phyloP scores from a whole-genome alignment of 2,329 filamentous ascomycete species.

The Gaeumannomyces tritici region DNA sequence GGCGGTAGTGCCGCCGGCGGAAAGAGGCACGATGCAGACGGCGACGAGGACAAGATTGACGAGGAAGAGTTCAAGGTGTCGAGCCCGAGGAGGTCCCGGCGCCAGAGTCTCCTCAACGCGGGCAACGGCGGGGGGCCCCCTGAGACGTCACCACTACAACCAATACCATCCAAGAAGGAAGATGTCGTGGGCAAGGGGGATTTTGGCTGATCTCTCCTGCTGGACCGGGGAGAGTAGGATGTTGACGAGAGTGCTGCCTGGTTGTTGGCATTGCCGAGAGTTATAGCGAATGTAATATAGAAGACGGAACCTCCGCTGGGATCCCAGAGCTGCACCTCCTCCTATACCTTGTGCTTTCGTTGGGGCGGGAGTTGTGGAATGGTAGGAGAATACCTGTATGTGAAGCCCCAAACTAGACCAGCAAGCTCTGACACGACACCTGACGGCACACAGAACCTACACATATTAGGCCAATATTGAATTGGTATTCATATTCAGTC shows the following conservation, averaged over 20 bases:
- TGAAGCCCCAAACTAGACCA: too few species aligned
- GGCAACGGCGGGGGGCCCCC: constrained; percentile 24
- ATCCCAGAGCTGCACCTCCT: not conserved
- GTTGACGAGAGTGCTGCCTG: not conserved
- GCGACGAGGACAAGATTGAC: constrained; percentile 18
- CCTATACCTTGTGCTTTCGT: too few species aligned
- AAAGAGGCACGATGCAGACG: constrained; percentile 1
- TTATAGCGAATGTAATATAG: not conserved
- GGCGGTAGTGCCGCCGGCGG: not conserved
- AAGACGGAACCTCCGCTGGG: not conserved
- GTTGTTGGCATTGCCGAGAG: not conserved
- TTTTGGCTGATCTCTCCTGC: not conserved
- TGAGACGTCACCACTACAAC: constrained; percentile 21
- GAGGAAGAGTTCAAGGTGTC: constrained; percentile 28
- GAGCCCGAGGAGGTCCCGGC: constrained; percentile 36
- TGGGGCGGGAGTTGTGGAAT: too few species aligned
- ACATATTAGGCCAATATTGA: not conserved
- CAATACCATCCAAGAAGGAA: constrained; percentile 8
- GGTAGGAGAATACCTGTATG: too few species aligned
- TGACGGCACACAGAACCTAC: too few species aligned
- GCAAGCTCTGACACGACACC: too few species aligned
- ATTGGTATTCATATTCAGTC: not conserved
- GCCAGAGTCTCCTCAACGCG: constrained; percentile 36
- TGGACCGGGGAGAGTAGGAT: not conserved
- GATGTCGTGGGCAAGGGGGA: constrained; percentile 2